phyloP scores from a whole-genome alignment of 495 filamentous ascomycete species.

The Aspergillus ostianus region DNA sequence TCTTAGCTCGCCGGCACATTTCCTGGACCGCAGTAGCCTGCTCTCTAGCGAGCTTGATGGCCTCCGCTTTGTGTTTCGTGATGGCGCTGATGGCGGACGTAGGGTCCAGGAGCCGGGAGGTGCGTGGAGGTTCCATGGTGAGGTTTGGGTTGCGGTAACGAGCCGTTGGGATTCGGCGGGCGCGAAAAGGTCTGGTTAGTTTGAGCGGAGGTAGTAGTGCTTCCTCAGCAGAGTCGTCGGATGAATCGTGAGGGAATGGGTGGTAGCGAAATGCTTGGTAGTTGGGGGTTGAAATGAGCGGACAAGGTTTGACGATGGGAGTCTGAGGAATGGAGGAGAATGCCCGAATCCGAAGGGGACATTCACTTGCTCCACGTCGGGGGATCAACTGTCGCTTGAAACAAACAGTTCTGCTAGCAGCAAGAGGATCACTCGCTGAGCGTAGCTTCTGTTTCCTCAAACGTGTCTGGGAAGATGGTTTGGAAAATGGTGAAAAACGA shows the following conservation, averaged over 20 bases:
- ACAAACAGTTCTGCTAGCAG: background rate
- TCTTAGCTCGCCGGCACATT: conserved; percentile 48
- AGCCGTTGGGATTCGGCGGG: background rate
- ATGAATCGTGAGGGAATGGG: background rate
- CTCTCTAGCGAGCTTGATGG: conserved; percentile 49
- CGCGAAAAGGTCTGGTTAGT: background rate
- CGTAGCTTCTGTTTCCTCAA: conserved; percentile 7
- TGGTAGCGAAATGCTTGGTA: background rate
- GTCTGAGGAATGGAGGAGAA: no score
- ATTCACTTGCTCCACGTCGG: conserved; percentile 1
- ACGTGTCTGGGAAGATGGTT: background rate
- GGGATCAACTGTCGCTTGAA: background rate
- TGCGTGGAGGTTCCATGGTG: conserved; percentile 26
- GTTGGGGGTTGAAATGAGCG: background rate
- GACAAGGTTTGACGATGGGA: background rate
- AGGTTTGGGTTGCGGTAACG: background rate
- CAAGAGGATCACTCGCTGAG: conserved; percentile 4
- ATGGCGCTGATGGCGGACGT: conserved; percentile 47
- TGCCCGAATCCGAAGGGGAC: no score
- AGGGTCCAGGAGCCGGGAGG: conserved; percentile 41
- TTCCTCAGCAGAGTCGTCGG: background rate
- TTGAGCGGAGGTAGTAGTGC: conserved; percentile 4
- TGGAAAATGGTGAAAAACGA: background rate
- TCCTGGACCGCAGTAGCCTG: conserved; percentile 48
- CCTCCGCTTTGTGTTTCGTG: conserved; percentile 48